Evolutionary conservation across 768 basidiomycete species (phyloP).

Genomic region (Suillus occidentalis): DNA sequence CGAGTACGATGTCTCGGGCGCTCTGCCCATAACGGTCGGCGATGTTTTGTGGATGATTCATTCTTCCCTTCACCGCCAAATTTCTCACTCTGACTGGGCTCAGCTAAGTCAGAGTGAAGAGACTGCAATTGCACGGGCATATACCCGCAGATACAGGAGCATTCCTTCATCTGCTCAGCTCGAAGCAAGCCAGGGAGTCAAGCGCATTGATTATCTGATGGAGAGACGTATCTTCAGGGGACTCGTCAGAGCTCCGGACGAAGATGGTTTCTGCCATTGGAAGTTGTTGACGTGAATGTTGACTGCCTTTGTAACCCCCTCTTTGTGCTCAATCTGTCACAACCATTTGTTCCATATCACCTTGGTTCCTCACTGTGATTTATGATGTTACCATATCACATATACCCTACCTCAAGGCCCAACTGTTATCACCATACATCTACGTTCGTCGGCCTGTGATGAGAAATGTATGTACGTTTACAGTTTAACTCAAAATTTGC

Average conservation of each 20-base stretch:
- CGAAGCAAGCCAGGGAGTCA: slow-evolving; percentile 40
- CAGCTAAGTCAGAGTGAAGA: slow-evolving; percentile 25
- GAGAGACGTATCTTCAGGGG: slow-evolving; percentile 39
- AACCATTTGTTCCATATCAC: neutral
- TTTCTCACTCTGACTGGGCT: slow-evolving; percentile 38
- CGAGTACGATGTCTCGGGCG: slow-evolving; percentile 22
- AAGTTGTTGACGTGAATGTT: slow-evolving; percentile 23
- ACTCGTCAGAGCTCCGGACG: slow-evolving; percentile 30
- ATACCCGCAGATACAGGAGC: slow-evolving; percentile 35
- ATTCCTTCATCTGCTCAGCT: slow-evolving; percentile 30
- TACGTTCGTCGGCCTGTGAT: neutral
- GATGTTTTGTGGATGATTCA: slow-evolving; percentile 58
- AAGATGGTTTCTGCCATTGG: slow-evolving; percentile 32
- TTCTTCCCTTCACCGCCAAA: slow-evolving; percentile 43
- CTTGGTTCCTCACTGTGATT: neutral
- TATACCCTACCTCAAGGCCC: neutral
- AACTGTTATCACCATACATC: neutral
- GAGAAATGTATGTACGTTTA: neutral
- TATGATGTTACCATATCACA: neutral
- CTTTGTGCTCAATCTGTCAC: neutral
- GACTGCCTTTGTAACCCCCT: neutral
- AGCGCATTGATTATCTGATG: slow-evolving; percentile 38
- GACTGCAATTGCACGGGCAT: slow-evolving; percentile 35
- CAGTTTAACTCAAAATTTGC: neutral
- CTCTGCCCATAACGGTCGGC: slow-evolving; percentile 52